Base-by-base conservation (phyloP, 768 basidiomycete species). In the Lentinus tigrinus region DNA sequence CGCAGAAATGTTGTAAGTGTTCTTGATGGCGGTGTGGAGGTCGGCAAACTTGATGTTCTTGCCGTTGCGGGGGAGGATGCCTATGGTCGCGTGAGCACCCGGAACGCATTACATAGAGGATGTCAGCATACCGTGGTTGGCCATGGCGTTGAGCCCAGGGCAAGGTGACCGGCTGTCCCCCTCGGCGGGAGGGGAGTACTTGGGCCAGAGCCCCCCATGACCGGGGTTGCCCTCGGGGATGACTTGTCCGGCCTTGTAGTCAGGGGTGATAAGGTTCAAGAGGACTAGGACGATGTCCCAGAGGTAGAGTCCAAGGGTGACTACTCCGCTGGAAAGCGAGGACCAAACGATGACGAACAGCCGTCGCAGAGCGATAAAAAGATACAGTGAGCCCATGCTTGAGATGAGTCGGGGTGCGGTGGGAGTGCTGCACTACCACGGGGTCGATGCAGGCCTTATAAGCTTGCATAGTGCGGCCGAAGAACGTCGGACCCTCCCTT, bases 61-160 rank as follows among this genome's bases (percentile, higher is more conserved):
- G n/a, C 91, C 91, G 76, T 83, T 81, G 42, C 75, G 87, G 0
- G 91, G 67, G 26, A 83, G 47, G 53, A 82, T 76, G n/a, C 73
- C 73, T 74, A n/a, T 24, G 9, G 6, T 17, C 21, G 40, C 3
- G 16, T 43, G 23, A 43, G 38, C 26, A 13, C n/a, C 16, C 9
- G 26, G n/a, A 9, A 8, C 17, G 24, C n/a, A 28, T 34, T 14
- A 31, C 36, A 52, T 13, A 7, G 16, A 16, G 6, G 17, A 36
- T 52, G 24, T 2, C 38, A 56, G 71, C 24, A 39, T 21, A 89
- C 89, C 89, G 57, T 91, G 89, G 66, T 91, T 91, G 8, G 89
- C 88, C 81, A 91, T 74, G 0, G 87, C 85, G 60, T 91, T 91
- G 53, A 91, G 68, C 10, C 80, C 88, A 1, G 88, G 88, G 60